Conservation (phyloP, 441 rosid genomes). For the Arabidopsis hybrid region DNA sequence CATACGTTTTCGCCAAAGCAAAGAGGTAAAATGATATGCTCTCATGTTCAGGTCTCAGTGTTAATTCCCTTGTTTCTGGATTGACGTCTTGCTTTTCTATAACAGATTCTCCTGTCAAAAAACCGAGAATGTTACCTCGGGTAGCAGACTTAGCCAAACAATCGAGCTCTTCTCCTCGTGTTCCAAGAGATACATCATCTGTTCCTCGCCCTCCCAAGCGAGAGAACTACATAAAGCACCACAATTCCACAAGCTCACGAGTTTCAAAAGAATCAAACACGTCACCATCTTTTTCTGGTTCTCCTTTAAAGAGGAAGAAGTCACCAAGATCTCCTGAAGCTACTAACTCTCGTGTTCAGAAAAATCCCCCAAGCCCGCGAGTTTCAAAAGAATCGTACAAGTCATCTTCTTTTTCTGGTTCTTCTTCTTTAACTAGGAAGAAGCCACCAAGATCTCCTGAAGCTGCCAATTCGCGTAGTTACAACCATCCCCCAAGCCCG, state of each 20-base stretch:
- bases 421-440: conserved; percentile 29
- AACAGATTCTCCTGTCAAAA: conserved; percentile 35
- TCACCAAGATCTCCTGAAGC: conserved; percentile 28
- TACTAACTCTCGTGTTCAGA: conserved; percentile 29
- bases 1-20: conserved; percentile 28
- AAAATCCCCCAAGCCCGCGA: conserved; percentile 9
- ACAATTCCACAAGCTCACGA: conserved; percentile 17
- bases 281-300: conserved; percentile 13
- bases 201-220: conserved; percentile 27
- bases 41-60: conserved; percentile 24
- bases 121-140: conserved; percentile 30
- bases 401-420: conserved; percentile 21
- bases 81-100: conserved; percentile 10
- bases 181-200: conserved; percentile 27
- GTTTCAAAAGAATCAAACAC: conserved; percentile 33
- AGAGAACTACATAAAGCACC: conserved; percentile 17
- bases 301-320: conserved; percentile 30
- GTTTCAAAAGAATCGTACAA: conserved; percentile 26
- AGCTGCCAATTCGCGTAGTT: conserved; percentile 9
- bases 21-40: conserved; percentile 17
- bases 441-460: conserved; percentile 27
- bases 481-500: background rate
- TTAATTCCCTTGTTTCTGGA: conserved; percentile 7
- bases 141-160: conserved; percentile 29
- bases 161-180: conserved; percentile 30